These are phyloP conservation scores for Pythium phragmiticola DNA, from an alignment of 352 stramenopile genomes.

Conservation along the genomic window DNA sequence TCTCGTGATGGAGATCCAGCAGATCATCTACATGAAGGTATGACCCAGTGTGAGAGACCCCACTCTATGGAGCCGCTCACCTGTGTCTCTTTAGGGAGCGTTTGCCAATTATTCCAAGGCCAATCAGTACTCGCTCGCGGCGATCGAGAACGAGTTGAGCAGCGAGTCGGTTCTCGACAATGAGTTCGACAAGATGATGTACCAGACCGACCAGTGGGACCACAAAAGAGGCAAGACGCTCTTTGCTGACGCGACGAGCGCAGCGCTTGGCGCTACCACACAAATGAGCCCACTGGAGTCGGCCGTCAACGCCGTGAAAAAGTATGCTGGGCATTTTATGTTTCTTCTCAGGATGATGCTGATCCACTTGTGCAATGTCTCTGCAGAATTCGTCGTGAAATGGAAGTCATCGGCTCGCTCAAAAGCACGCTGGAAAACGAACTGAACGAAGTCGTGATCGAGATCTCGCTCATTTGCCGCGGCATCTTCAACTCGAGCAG, in stretches of 20 bases:
- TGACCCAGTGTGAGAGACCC: too few relatives aligned
- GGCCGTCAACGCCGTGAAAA: constrained; percentile 64
- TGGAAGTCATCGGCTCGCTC: constrained; percentile 72
- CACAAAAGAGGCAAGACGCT: constrained; percentile 24
- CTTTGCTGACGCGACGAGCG: constrained; percentile 20
- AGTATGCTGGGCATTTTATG: constrained; percentile 26
- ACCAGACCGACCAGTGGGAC: constrained; percentile 32
- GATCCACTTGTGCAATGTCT: not conserved
- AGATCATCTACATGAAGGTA: constrained; percentile 74
- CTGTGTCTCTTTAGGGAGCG: constrained; percentile 29
- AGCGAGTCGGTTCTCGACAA: constrained; percentile 58
- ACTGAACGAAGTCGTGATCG: constrained; percentile 51
- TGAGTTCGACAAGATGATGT: constrained; percentile 60
- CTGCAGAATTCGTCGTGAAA: constrained; percentile 62
- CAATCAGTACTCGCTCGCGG: constrained; percentile 68
- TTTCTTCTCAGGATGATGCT: not conserved
- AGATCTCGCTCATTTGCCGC: constrained; percentile 70
- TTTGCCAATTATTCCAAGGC: constrained; percentile 62
- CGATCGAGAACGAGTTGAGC: constrained; percentile 71
- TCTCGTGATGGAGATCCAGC: constrained; percentile 68
- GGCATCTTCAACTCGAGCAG: constrained; percentile 73
- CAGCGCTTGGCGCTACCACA: not conserved
- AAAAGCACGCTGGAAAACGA: constrained; percentile 70
- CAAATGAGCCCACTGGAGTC: constrained; percentile 46
- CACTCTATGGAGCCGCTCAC: not conserved